These are phyloP conservation scores for Pyronema omphalodes DNA, from an alignment of 495 filamentous ascomycete genomes.

Conservation along the genomic window DNA sequence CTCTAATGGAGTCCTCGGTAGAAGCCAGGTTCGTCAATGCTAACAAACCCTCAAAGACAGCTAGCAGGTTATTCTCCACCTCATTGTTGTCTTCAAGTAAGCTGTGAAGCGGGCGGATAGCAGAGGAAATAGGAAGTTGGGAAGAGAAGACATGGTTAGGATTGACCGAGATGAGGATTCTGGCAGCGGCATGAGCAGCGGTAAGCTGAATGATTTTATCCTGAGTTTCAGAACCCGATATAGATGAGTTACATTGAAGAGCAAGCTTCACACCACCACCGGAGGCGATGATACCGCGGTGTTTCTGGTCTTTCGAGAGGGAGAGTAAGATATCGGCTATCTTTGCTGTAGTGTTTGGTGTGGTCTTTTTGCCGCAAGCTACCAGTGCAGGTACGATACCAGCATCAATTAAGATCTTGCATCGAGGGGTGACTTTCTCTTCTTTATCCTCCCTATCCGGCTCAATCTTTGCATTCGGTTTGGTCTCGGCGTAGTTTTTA, in stretches of 20 bases:
- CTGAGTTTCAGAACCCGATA: conserved; percentile 24
- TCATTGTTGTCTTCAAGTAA: conserved; percentile 45
- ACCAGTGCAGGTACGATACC: conserved; percentile 58
- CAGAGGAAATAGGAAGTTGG: conserved; percentile 50
- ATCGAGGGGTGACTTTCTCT: conserved; percentile 54
- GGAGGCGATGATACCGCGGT: conserved; percentile 65
- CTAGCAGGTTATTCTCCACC: conserved; percentile 42
- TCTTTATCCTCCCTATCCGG: conserved; percentile 55
- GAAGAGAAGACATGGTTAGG: conserved; percentile 71
- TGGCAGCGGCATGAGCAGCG: conserved; percentile 64
- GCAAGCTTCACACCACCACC: conserved; percentile 80
- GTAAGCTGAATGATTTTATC: conserved; percentile 21
- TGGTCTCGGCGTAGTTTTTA: conserved; percentile 76
- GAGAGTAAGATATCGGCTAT: conserved; percentile 60
- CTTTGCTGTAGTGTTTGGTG: conserved; percentile 42
- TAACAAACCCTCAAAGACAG: conserved; percentile 73
- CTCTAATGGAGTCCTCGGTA: conserved; percentile 46
- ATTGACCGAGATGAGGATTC: conserved; percentile 77
- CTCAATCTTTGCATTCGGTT: conserved; percentile 37
- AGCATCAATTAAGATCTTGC: conserved; percentile 54
- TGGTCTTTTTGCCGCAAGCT: conserved; percentile 46
- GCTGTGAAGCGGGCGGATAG: conserved; percentile 57
- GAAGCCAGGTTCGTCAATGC: conserved; percentile 85
- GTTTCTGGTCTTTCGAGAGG: conserved; percentile 48
- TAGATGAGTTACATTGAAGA: conserved; percentile 42